phyloP scores from a whole-genome alignment of 78 protist species.

The Chrysochromulina parva region DNA sequence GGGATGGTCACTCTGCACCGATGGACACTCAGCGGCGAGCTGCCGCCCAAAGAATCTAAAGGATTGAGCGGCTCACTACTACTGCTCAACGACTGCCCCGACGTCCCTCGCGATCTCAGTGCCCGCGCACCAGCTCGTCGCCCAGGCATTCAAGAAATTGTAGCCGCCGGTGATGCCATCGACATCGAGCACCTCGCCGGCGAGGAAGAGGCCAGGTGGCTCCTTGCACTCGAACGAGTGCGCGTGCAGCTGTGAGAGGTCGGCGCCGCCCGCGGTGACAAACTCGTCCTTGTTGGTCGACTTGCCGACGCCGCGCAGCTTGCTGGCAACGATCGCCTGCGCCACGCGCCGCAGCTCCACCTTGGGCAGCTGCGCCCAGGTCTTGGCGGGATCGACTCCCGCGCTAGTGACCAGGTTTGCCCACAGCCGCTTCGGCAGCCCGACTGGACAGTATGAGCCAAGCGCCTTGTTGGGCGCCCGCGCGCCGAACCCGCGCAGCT shows the following conservation, averaged over 20 bases:
- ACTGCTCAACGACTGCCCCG: too few relatives aligned
- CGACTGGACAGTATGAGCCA: neutral
- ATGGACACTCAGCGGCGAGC: too few relatives aligned
- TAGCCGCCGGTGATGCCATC: slow-evolving; percentile 47
- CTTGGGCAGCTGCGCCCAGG: neutral
- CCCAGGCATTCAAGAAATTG: slow-evolving; percentile 30
- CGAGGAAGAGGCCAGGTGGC: neutral
- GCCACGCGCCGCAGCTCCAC: too few relatives aligned
- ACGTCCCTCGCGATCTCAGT: neutral
- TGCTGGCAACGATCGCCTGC: neutral
- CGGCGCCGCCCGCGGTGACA: slow-evolving; percentile 22
- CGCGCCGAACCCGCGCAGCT: neutral
- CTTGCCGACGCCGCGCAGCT: neutral
- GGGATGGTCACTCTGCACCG: too few relatives aligned
- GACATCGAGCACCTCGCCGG: slow-evolving; percentile 45
- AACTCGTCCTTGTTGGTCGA: slow-evolving; percentile 32
- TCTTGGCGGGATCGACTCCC: neutral
- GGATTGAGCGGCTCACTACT: too few relatives aligned
- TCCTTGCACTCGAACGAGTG: neutral
- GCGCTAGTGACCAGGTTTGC: neutral
- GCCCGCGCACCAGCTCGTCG: neutral
- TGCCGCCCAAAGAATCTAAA: too few relatives aligned
- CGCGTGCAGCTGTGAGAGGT: neutral
- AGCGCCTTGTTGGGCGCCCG: neutral
- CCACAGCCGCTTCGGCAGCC: slow-evolving; percentile 8